phyloP scores from a whole-genome alignment of 2,329 filamentous ascomycete genomes.

The Claviceps arundinis region DNA sequence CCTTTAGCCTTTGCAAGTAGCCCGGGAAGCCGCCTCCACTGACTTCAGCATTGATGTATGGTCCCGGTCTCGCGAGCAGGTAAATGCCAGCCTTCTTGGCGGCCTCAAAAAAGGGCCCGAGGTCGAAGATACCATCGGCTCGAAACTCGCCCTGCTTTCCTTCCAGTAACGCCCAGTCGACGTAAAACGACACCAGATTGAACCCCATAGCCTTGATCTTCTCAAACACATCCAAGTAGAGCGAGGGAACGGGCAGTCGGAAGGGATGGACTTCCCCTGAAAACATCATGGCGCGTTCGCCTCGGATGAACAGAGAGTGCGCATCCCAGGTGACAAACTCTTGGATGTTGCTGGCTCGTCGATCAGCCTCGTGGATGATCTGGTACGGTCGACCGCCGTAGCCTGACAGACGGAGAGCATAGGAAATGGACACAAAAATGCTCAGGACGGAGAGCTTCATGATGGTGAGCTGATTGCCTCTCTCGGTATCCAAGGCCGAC shows the following conservation, averaged over 20 bases:
- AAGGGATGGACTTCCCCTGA: constrained; percentile 64
- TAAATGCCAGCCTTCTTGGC: constrained; percentile 63
- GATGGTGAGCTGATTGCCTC: background rate
- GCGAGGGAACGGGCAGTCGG: constrained; percentile 30
- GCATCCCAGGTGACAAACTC: constrained; percentile 55
- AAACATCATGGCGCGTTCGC: constrained; percentile 58
- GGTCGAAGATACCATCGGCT: constrained; percentile 57
- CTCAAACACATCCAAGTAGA: constrained; percentile 61
- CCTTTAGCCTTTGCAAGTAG: constrained; percentile 60
- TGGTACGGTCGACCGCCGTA: constrained; percentile 10
- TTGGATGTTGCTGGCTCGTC: constrained; percentile 15
- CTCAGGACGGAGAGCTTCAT: constrained; percentile 13
- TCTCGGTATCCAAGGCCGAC: background rate
- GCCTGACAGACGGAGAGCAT: constrained; percentile 5
- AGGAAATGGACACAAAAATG: background rate
- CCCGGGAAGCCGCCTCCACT: constrained; percentile 70
- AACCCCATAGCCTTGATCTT: constrained; percentile 74
- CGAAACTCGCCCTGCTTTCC: constrained; percentile 57
- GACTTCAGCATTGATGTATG: constrained; percentile 68
- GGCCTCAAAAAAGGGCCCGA: constrained; percentile 65
- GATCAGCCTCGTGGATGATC: constrained; percentile 11
- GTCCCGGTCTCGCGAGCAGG: constrained; percentile 56
- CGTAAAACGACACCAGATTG: constrained; percentile 67
- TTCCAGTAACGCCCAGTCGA: constrained; percentile 67
- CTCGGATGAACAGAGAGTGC: constrained; percentile 55